Conservation (phyloP, 2,329 filamentous ascomycete species). For the Coniochaeta sp. region DNA sequence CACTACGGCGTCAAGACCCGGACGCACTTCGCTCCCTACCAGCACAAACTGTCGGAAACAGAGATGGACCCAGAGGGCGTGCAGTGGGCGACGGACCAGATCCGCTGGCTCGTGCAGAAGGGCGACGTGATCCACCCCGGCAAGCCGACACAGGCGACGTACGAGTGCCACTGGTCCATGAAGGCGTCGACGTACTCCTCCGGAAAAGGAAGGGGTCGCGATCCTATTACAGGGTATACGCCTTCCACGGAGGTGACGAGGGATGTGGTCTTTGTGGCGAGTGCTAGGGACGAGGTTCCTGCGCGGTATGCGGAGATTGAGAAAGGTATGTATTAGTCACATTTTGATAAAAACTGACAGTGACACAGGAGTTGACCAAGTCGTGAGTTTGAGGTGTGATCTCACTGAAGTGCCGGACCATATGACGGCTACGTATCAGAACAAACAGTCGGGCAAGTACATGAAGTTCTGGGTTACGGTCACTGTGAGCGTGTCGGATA, state of each 20-base stretch:
- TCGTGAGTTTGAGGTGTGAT: constrained; percentile 13
- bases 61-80: constrained; percentile 13
- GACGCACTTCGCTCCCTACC: constrained; percentile 10
- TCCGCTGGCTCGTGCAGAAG: constrained; percentile 17
- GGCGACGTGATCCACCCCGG: constrained; percentile 15
- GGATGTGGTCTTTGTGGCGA: constrained; percentile 16
- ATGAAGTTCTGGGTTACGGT: constrained; percentile 11
- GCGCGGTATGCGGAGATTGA: constrained; percentile 9
- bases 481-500: constrained; percentile 9
- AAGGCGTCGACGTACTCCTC: constrained; percentile 8
- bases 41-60: constrained; percentile 7
- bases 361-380: constrained; percentile 7
- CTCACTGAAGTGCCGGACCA: constrained; percentile 13
- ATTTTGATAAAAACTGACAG: not conserved
- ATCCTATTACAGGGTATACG: not conserved
- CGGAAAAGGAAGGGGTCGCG: not conserved
- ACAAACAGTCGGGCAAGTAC: constrained; percentile 9
- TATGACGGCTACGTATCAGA: constrained; percentile 4
- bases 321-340: constrained; percentile 5
- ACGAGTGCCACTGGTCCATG: constrained; percentile 16
- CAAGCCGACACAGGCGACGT: constrained; percentile 8
- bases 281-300: constrained; percentile 10
- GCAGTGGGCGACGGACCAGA: constrained; percentile 16
- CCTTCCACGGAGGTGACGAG: constrained; percentile 7
- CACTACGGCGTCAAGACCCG: constrained; percentile 16